Base-by-base conservation (phyloP, 1,284 basidiomycete species). In the Peniophora sp. region DNA sequence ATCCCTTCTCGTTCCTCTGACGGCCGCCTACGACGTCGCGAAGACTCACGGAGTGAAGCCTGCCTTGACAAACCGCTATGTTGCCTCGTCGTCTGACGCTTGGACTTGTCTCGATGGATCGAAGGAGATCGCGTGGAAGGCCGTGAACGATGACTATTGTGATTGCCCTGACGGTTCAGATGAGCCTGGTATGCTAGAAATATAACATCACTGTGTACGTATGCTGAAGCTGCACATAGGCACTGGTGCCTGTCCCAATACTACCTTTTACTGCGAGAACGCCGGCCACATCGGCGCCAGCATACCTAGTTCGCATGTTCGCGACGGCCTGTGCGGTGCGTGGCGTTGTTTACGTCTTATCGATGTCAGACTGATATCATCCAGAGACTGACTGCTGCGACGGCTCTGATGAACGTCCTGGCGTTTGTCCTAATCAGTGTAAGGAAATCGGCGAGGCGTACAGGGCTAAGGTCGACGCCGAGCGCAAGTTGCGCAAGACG, bases 91-190 rank as follows among this genome's bases (percentile, higher is more conserved):
- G 15, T n/a, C 37, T 5, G 46, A 55, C 8, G 57, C 53, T 34
- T 90, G 88, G 88, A 75, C 68, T 57, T 91, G 87, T 68, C 65
- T 90, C 53, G 83, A 90, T 60, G 82, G 82, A 18, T 81, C 79
- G 0, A 83, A 83, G 61, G 73, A 78, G 53, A 88, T 91, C 53
- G 69, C 83, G 2, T 91, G 84, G 80, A 69, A 71, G 23, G 81
- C 87, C 15, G 83, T 97, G 48, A 97, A 97, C 64, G 92, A 97
- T 64, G 93, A 97, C 67, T 95, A 88, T 62, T 97, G 94, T 64
- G 94, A 97, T 69, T 97, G 94, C 64, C 73, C 74, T 34, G 95
- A 97, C 62, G 93, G 94, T 11, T 92, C 88, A 51, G 94, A 97
- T 60, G 94, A 97, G 65, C 94, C 94, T 64, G 90, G 89, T 88